Conservation (phyloP, 176 grass and related monocot genomes). For the Triticum dicoccoides region DNA sequence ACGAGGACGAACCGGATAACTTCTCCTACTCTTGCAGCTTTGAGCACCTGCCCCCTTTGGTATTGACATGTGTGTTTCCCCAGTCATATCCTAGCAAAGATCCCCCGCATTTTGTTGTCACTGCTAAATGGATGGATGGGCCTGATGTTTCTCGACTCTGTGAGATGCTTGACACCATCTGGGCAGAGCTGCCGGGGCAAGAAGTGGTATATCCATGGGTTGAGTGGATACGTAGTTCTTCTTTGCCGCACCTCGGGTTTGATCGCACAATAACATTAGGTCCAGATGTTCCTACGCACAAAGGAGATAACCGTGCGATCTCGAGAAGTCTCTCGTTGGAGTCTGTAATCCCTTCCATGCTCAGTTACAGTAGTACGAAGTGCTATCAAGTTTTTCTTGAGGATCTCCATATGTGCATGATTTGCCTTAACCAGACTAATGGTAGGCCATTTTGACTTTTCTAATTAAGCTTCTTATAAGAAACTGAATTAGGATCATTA, state of each 20-base stretch:
- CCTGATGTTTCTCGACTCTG: conserved; percentile 45
- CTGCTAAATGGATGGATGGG: conserved; percentile 50
- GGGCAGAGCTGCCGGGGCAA: conserved; percentile 45
- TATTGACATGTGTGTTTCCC: conserved; percentile 53
- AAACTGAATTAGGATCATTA: neutral
- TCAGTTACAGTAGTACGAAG: conserved; percentile 36
- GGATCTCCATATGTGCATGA: conserved; percentile 41
- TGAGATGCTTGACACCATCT: conserved; percentile 53
- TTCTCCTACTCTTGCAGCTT: conserved; percentile 45
- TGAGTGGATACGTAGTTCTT: conserved; percentile 48
- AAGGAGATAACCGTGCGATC: conserved; percentile 24
- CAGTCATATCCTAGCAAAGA: conserved; percentile 42
- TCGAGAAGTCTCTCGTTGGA: conserved; percentile 31
- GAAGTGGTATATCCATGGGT: conserved; percentile 61
- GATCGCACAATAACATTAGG: conserved; percentile 36
- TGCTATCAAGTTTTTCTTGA: conserved; percentile 42
- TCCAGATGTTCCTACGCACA: neutral
- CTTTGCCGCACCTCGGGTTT: conserved; percentile 35
- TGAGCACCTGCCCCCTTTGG: conserved; percentile 46
- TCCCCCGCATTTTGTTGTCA: conserved; percentile 46
- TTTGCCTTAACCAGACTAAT: conserved; percentile 45
- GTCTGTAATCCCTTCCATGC: conserved; percentile 42
- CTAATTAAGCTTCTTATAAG: neutral
- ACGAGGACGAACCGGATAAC: neutral
- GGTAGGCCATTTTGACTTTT: neutral